A percentile compares a stretch with the other conserved stretches of the same genome.
phyloP scores from a whole-genome alignment of 345 rosid genomes.

The Eutrema heterophyllum region DNA sequence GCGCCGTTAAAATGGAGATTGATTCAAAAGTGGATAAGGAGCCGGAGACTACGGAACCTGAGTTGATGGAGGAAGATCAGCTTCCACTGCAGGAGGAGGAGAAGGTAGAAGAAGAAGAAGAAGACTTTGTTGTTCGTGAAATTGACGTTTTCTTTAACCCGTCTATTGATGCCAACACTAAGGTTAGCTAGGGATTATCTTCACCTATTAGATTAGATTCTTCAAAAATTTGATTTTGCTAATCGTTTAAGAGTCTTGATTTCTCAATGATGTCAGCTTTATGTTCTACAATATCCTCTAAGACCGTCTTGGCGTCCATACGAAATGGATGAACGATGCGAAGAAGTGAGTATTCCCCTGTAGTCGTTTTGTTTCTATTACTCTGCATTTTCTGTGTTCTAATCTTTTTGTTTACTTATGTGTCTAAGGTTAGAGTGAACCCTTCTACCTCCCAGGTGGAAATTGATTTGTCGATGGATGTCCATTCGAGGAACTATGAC shows the following conservation, averaged over 20 bases:
- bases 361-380: background rate
- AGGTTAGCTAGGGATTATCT: conserved; percentile 31
- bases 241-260: background rate
- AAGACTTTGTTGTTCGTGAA: conserved; percentile 77
- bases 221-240: background rate
- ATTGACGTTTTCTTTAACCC: conserved; percentile 77
- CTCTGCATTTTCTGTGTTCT: background rate
- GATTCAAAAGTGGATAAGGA: conserved; percentile 34
- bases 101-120: conserved; percentile 36
- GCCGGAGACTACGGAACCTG: conserved; percentile 26
- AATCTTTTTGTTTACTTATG: conserved; percentile 1
- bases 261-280: conserved; percentile 46
- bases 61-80: conserved; percentile 33
- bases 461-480: conserved; percentile 65
- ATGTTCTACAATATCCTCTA: conserved; percentile 79
- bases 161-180: conserved; percentile 39
- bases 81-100: conserved; percentile 26
- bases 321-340: conserved; percentile 73
- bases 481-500: conserved; percentile 51
- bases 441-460: conserved; percentile 51
- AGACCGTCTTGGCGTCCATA: conserved; percentile 89
- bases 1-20: conserved; percentile 49
- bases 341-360: conserved; percentile 45
- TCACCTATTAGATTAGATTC: background rate
- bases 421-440: conserved; percentile 71